Base-by-base conservation (phyloP, 1,139 yeast species). In the Hemisphaericaspora subhashii region DNA sequence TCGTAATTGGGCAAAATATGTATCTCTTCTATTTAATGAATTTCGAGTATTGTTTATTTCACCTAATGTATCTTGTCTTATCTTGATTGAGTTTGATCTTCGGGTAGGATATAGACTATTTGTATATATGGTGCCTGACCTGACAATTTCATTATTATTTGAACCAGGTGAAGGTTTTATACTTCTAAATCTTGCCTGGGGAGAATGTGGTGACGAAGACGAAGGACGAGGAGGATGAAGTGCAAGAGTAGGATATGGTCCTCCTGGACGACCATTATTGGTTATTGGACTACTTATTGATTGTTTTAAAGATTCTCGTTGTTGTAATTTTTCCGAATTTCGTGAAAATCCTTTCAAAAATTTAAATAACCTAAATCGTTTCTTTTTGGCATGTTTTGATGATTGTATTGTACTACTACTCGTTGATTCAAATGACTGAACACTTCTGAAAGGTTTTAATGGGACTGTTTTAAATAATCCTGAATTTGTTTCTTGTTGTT, bases 221-320 rank as follows among this genome's bases (percentile, higher is more conserved):
- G 27, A 6, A 3, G 23, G 23, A 21, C 11, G 11, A 21, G 23
- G 23, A 9, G 23, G 23, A 3, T 9, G 23, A 9, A 21, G 11
- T 21, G 23, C 11, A 9, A 21, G 23, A 21, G 11, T 9, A 3
- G n/a, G n/a, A n/a, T n/a, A n/a, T n/a, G n/a, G n/a, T n/a, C n/a
- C n/a, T n/a, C n/a, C 27, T 4, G 13, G n/a, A 15, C n/a, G 8
- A 15, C 7, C 5, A 6, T 15, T 6, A 27, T 15, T 27, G n/a
- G 17, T 15, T 16, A 39, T 21, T 5, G 48, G 48, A 22, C 32
- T 35, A 21, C 47, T 43, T 4, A 46, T 46, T 15, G 43, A 40
- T 21, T 43, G 34, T 27, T 32, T 40, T 13, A 46, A 35, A 8
- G 23, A 13, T 16, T 46, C 42, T 13, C 22, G 40, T 31, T 25